Evolutionary conservation across 2,329 filamentous ascomycete species (phyloP).

Genomic region (Fusarium metavorans): DNA sequence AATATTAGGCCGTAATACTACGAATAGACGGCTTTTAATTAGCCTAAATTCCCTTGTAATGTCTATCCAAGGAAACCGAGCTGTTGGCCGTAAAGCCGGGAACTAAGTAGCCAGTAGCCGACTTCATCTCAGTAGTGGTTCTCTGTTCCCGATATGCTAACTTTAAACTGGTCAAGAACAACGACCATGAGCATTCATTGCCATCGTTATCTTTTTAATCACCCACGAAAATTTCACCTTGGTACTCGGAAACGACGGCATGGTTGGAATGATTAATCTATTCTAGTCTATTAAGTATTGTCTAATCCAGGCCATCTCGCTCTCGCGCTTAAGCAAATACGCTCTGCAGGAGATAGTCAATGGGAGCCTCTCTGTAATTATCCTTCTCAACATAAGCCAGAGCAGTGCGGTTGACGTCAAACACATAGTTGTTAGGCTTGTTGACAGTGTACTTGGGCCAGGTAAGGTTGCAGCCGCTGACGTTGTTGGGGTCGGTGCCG

Average conservation of each 20-base stretch:
- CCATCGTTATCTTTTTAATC: neutral
- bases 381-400: constrained; percentile 57
- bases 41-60: neutral
- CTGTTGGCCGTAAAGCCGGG: neutral
- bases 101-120: neutral
- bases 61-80: neutral
- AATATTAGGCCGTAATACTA: neutral
- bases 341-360: constrained; percentile 51
- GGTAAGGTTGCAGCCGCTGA: neutral
- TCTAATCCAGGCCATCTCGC: neutral
- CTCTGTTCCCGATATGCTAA: neutral
- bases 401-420: constrained; percentile 60
- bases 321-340: constrained; percentile 20
- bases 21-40: neutral
- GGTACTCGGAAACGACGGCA: neutral
- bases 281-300: neutral
- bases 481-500: constrained; percentile 55
- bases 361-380: constrained; percentile 56
- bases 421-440: constrained; percentile 60
- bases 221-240: neutral
- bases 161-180: neutral
- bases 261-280: neutral
- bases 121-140: neutral
- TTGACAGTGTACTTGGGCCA: constrained; percentile 60
- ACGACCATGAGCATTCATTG: neutral